Base-by-base conservation (phyloP, 73 alveolate species). In the Paramecium tetraurelia region DNA sequence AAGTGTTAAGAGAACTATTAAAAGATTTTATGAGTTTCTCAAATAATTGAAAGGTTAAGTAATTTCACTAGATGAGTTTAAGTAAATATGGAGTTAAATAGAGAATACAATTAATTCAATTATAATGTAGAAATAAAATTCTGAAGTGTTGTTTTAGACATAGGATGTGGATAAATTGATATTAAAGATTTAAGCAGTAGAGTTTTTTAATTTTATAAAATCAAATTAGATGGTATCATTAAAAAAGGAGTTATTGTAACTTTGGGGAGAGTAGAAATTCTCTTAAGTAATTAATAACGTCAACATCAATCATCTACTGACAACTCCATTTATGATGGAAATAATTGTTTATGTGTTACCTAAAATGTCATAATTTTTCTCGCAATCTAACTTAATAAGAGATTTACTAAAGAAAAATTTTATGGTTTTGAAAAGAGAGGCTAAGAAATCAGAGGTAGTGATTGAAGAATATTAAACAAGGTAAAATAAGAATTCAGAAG, bases 261-360 rank as follows among this genome's bases (percentile, higher is more conserved):
- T 68, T 7, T 68, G 84, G 84, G 46, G 84, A 11, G 50, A 31
- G n/a, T 33, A 68, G 7, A 68, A 31, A 33, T 68, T 31, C 11
- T 68, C 21, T 31, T 68, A 68, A 27, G 46, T 33, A 4, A 68
- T 68, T 22, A 33, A 27, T 68, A 68, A 68, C 27, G 24, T 68
- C 7, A 68, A 68, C 27, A 31, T 68, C 24, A 33, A 27, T 31
- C 40, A 68, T 24, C 6, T 68, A 27, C 27, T 68, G 21, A 31
- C 11, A 1, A 68, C 84, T 14, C 84, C 84, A 22, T 68, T 68
- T 68, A 68, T 68, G 84, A 68, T 68, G 84, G 84, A 68, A 68
- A 22, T 68, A 31, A 14, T 68, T 0, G 84, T 68, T 2, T 27
- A 27, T 68, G 84, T 68, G 6, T 16, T 68, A 24, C 84, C 84